Evolutionary conservation across 371 early-diverging fungal species (phyloP), one percentile per base, ranked within the genome.

Genomic region (Zychaea mexicana): DNA sequence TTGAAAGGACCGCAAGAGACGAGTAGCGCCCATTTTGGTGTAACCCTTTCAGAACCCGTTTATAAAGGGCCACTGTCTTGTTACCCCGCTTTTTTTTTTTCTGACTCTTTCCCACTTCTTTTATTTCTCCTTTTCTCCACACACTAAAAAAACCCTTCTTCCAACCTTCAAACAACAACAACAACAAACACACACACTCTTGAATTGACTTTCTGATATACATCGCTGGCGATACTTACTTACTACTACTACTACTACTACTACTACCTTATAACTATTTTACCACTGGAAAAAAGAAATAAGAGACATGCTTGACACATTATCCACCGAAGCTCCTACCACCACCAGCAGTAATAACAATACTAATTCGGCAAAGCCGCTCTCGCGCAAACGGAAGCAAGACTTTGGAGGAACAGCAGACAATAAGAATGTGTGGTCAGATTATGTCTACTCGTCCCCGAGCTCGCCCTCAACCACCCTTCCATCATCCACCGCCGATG

Each of bases 311-410:
- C 38, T 64, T 47, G 39, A 66, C 46, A 61, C 49, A 63, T 42
- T 66, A 55, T 55, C 60, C 9, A 27, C 56, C 28, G 46, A 42
- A 26, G 2, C 64, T 27, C 13, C 13, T 12, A 42, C 42, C 4
- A 42, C 42, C 4, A 42, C 42, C 3, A 42, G n/a, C 12, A 33
- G 12, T 33, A 33, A 33, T 33, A 33, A 12, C 42, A 42, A 42
- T 42, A 42, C 13, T 42, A 42, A 42, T 15, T n/a, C n/a, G n/a
- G 67, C 60, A 19, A 57, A 61, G 33, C 49, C 61, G 21, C 21
- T 42, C 24, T 67, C 73, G 27, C 67, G 74, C 24, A 74, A 74
- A 63, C 27, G 74, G 55, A 74, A 70, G 54, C 74, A 67, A 52
- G 74, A 74, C 10, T 59, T 65, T 58, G 12, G 21, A 13, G 49